A percentile compares a stretch with the other conserved stretches of the same genome.
Conservation (phyloP, 305 asterid species). For the Fraxinus baroniana region DNA sequence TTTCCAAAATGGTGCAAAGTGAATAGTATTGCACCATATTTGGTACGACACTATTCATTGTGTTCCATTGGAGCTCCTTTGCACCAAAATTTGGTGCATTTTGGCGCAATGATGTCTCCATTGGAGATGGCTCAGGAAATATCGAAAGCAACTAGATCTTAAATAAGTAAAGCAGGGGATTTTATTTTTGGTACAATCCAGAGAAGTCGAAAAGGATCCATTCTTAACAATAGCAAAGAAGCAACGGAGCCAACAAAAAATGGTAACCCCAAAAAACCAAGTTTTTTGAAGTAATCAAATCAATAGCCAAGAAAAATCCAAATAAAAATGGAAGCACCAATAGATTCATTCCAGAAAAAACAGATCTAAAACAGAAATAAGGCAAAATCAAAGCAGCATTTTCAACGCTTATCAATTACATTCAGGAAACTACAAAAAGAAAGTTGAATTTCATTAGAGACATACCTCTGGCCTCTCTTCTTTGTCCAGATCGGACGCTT, state of each 20-base stretch:
- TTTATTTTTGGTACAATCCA: not conserved
- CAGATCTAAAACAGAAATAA: not conserved
- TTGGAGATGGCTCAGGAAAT: not conserved
- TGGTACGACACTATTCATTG: no score
- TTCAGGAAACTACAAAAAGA: not conserved
- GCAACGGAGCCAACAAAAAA: not conserved
- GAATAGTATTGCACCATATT: no score
- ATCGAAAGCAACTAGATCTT: not conserved
- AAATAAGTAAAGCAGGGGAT: not conserved
- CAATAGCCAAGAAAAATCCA: not conserved
- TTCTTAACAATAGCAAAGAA: not conserved
- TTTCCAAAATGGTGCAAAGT: no score
- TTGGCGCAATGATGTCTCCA: no score
- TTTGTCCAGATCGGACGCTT: constrained; percentile 94
- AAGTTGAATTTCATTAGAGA: not conserved
- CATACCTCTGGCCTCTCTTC: constrained; percentile 98
- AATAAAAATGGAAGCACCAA: not conserved
- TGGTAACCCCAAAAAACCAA: not conserved
- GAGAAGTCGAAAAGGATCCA: not conserved
- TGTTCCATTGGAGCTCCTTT: no score
- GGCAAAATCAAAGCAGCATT: not conserved
- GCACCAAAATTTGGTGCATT: no score
- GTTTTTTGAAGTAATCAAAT: not conserved
- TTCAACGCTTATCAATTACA: not conserved
- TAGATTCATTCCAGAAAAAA: not conserved